phyloP scores from a whole-genome alignment of 2,329 filamentous ascomycete genomes.

The Botryotinia convoluta region DNA sequence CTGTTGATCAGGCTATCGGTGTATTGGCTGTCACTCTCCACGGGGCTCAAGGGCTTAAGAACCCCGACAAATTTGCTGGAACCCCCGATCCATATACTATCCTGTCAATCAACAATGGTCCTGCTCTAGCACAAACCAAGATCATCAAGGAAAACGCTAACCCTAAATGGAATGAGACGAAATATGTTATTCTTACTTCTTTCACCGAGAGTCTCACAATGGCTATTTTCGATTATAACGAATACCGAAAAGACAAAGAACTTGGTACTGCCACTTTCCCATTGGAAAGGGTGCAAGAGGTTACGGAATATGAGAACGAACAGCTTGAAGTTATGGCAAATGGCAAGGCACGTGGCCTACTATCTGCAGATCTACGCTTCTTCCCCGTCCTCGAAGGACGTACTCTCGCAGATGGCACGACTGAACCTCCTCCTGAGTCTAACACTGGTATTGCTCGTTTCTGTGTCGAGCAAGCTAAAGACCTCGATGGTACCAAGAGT shows the following conservation, averaged over 20 bases:
- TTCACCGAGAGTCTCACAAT: conserved; percentile 85
- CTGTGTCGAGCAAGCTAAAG: conserved; percentile 93
- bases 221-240: conserved; percentile 88
- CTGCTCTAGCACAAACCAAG: conserved; percentile 84
- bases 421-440: conserved; percentile 78
- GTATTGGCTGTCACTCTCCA: conserved; percentile 90
- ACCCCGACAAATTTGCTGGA: conserved; percentile 88
- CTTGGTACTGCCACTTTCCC: conserved; percentile 83
- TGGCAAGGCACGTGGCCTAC: conserved; percentile 76
- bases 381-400: conserved; percentile 83
- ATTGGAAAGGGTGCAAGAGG: conserved; percentile 76
- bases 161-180: conserved; percentile 93
- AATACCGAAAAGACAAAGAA: conserved; percentile 94
- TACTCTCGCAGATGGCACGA: conserved; percentile 71
- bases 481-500: conserved; percentile 89
- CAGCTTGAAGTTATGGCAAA: conserved; percentile 79
- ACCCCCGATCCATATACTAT: conserved; percentile 87
- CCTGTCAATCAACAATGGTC: conserved; percentile 79
- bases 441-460: conserved; percentile 94
- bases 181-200: conserved; percentile 91
- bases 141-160: conserved; percentile 79
- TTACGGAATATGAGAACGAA: conserved; percentile 78
- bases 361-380: conserved; percentile 84
- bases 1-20: conserved; percentile 93
- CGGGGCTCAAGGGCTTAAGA: conserved; percentile 88